phyloP scores from a whole-genome alignment of 768 basidiomycete genomes.

The Rhodotorula diobovata region DNA sequence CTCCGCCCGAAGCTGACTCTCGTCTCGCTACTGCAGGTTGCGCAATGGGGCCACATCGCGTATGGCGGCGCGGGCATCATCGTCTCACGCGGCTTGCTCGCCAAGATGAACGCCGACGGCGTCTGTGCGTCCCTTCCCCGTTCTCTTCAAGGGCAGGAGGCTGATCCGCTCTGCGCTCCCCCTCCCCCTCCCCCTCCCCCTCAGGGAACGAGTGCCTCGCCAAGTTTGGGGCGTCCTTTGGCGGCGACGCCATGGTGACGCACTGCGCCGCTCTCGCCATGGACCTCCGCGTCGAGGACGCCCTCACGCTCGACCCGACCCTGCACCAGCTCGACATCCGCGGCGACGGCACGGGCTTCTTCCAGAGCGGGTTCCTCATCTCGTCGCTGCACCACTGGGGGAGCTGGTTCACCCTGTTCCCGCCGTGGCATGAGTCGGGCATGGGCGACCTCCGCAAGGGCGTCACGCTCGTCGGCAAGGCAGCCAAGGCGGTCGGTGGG shows the following conservation, averaged over 20 bases:
- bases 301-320: constrained; percentile 32
- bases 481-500: constrained; percentile 29
- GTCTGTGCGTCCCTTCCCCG: constrained; percentile 13
- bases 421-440: constrained; percentile 38
- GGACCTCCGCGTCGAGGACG: constrained; percentile 11
- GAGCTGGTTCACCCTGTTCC: constrained; percentile 38
- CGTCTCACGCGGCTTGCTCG: constrained; percentile 17
- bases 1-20: neutral
- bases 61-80: constrained; percentile 37
- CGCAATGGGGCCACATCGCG: constrained; percentile 37
- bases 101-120: constrained; percentile 25
- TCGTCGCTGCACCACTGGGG: constrained; percentile 40
- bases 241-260: constrained; percentile 39
- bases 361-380: constrained; percentile 40
- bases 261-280: constrained; percentile 35
- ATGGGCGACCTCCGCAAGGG: constrained; percentile 35
- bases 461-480: constrained; percentile 34
- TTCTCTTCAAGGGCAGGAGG: too few species aligned
- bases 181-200: fast-evolving
- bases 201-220: constrained; percentile 22
- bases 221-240: constrained; percentile 33
- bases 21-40: constrained; percentile 10
- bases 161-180: neutral
- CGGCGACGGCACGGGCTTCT: constrained; percentile 39
- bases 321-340: constrained; percentile 40